These are phyloP conservation scores for Aspergillus amoenus DNA, from an alignment of 2,329 filamentous ascomycete species.

Conservation along the genomic window DNA sequence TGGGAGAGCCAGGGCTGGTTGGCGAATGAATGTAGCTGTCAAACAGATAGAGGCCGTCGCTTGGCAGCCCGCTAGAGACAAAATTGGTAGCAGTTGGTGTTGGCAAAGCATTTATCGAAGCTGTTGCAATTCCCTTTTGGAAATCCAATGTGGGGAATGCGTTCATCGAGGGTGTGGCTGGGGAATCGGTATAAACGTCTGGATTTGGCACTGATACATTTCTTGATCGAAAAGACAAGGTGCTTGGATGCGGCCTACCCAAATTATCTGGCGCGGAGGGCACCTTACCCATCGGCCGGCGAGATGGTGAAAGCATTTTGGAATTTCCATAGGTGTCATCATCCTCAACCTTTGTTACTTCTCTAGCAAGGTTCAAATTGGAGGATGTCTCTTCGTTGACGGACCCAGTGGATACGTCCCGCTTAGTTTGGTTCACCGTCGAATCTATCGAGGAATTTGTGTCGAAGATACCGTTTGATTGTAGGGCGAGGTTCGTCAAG, in stretches of 20 bases:
- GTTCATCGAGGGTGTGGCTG: conserved; percentile 71
- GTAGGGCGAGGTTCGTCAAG: conserved; percentile 18
- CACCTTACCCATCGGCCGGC: conserved; percentile 37
- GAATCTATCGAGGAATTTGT: conserved; percentile 17
- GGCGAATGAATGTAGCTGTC: conserved; percentile 76
- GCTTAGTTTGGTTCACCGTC: conserved; percentile 27
- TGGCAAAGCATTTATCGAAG: conserved; percentile 61
- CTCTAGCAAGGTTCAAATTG: conserved; percentile 43
- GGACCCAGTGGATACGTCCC: conserved; percentile 36
- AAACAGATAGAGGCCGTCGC: conserved; percentile 75
- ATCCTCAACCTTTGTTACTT: conserved; percentile 46
- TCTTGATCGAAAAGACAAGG: conserved; percentile 70
- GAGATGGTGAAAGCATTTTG: conserved; percentile 36
- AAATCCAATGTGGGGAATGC: conserved; percentile 57
- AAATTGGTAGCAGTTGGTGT: conserved; percentile 66
- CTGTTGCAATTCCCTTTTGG: conserved; percentile 49
- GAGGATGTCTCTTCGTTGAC: conserved; percentile 40
- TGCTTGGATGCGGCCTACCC: conserved; percentile 69
- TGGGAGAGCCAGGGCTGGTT: conserved; percentile 63
- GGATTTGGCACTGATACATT: conserved; percentile 67
- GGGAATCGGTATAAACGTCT: conserved; percentile 65
- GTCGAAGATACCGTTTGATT: conserved; percentile 12
- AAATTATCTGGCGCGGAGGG: conserved; percentile 46
- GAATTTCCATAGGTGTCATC: conserved; percentile 26
- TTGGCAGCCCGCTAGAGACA: conserved; percentile 55